Percentiles rank a stretch among this genome's conserved stretches.
These are phyloP conservation scores for Claviceps paspali DNA, from an alignment of 2,329 filamentous ascomycete species.

Conservation along the genomic window DNA sequence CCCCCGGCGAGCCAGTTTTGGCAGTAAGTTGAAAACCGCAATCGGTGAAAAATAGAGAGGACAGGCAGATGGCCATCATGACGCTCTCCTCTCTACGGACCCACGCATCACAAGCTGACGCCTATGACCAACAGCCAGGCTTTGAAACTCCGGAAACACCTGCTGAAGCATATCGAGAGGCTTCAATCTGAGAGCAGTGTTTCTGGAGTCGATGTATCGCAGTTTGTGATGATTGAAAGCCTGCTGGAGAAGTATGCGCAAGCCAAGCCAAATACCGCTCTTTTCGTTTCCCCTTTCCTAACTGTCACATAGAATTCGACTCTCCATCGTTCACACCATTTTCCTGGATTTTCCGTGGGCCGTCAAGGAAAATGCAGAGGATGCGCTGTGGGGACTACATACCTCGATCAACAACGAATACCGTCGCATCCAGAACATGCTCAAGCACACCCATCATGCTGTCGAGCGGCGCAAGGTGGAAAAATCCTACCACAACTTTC, in stretches of 20 bases:
- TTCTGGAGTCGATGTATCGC: slow-evolving; percentile 23
- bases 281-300: not conserved
- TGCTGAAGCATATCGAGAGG: slow-evolving; percentile 28
- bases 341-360: slow-evolving; percentile 58
- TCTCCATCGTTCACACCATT: slow-evolving; percentile 55
- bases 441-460: slow-evolving; percentile 33
- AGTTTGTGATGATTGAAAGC: slow-evolving; percentile 29
- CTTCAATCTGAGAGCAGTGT: slow-evolving; percentile 21
- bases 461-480: slow-evolving; percentile 62
- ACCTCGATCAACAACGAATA: slow-evolving; percentile 64
- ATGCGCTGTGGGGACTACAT: slow-evolving; percentile 65
- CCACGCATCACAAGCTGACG: slow-evolving; percentile 5
- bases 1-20: slow-evolving; percentile 21
- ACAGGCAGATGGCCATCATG: not conserved
- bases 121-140: slow-evolving; percentile 19
- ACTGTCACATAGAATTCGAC: slow-evolving; percentile 34
- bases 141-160: slow-evolving; percentile 26
- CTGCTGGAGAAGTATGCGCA: slow-evolving; percentile 18
- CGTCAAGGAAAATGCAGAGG: slow-evolving; percentile 47
- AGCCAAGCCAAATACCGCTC: slow-evolving; percentile 13
- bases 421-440: slow-evolving; percentile 48
- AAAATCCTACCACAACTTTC: slow-evolving; percentile 68
- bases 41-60: not conserved
- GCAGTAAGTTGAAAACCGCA: slow-evolving; percentile 19
- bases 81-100: not conserved